Percentiles rank a stretch among this genome's conserved stretches.
phyloP scores from a whole-genome alignment of 1,284 basidiomycete genomes.

The Cryptococcus sp. region DNA sequence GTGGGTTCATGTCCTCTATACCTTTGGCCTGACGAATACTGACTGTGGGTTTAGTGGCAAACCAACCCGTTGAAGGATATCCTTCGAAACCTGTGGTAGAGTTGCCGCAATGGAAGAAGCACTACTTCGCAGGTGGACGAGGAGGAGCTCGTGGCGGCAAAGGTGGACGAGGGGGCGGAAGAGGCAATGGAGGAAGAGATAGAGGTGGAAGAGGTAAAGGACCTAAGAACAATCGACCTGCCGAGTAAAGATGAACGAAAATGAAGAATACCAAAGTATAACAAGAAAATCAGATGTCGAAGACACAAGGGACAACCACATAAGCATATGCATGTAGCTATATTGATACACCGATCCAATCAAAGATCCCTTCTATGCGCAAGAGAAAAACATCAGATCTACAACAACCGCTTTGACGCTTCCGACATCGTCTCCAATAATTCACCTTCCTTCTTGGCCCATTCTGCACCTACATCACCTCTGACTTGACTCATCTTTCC shows the following conservation, averaged over 20 bases:
- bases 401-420: constrained; percentile 18
- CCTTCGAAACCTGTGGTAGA: constrained; percentile 30
- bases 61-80: constrained; percentile 10
- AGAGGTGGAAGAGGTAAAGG: constrained; percentile 2
- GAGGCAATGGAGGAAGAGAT: constrained; percentile 6
- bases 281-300: no score
- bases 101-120: constrained; percentile 31
- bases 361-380: no score
- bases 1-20: constrained; percentile 17
- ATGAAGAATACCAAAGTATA: no score
- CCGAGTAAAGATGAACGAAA: no score
- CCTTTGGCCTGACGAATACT: background rate
- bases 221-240: no score
- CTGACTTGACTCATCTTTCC: constrained; percentile 58
- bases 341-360: no score
- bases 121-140: constrained; percentile 44
- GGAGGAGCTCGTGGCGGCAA: constrained; percentile 57
- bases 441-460: constrained; percentile 58
- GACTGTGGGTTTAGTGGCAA: background rate
- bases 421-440: constrained; percentile 54
- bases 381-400: background rate
- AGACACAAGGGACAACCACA: no score
- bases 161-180: constrained; percentile 10
- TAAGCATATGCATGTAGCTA: no score
- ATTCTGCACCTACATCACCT: constrained; percentile 55